Conservation (phyloP, 2,329 filamentous ascomycete species). For the Cladosporium phlei region DNA sequence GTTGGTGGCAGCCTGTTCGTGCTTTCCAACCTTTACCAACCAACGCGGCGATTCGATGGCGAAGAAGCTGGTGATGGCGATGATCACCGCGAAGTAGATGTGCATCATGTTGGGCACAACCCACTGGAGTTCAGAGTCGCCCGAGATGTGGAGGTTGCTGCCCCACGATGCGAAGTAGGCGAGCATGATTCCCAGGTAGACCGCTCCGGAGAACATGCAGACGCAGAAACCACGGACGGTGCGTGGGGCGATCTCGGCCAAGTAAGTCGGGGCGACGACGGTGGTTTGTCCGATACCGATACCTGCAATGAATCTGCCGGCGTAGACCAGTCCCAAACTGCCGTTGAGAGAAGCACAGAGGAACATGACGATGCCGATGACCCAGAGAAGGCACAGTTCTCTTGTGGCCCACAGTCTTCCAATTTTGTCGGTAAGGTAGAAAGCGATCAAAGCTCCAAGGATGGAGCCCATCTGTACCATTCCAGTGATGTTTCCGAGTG, state of each 20-base stretch:
- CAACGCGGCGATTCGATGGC: slow-evolving; percentile 31
- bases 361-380: slow-evolving; percentile 34
- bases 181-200: slow-evolving; percentile 60
- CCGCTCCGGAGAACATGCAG: slow-evolving; percentile 63
- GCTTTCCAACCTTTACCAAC: slow-evolving; percentile 31
- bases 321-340: slow-evolving; percentile 31
- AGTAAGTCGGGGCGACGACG: slow-evolving; percentile 58
- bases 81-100: slow-evolving; percentile 70
- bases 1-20: slow-evolving; percentile 27
- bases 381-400: slow-evolving; percentile 27
- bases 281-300: slow-evolving; percentile 45
- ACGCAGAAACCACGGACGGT: slow-evolving; percentile 59
- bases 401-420: slow-evolving; percentile 29
- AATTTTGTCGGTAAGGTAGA: slow-evolving; percentile 30
- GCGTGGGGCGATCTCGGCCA: slow-evolving; percentile 45
- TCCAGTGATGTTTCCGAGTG: slow-evolving; percentile 61
- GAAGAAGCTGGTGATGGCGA: slow-evolving; percentile 59
- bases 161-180: slow-evolving; percentile 67
- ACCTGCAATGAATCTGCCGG: slow-evolving; percentile 39
- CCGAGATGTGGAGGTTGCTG: slow-evolving; percentile 48
- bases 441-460: slow-evolving; percentile 60
- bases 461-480: slow-evolving; percentile 81
- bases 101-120: slow-evolving; percentile 70
- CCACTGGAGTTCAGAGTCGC: slow-evolving; percentile 41
- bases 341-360: slow-evolving; percentile 41